A percentile compares a stretch with the other conserved stretches of the same genome.
These are phyloP conservation scores for Acanthamoeba polyphaga DNA, from an alignment of 208 protist genomes.

Conservation along the genomic window DNA sequence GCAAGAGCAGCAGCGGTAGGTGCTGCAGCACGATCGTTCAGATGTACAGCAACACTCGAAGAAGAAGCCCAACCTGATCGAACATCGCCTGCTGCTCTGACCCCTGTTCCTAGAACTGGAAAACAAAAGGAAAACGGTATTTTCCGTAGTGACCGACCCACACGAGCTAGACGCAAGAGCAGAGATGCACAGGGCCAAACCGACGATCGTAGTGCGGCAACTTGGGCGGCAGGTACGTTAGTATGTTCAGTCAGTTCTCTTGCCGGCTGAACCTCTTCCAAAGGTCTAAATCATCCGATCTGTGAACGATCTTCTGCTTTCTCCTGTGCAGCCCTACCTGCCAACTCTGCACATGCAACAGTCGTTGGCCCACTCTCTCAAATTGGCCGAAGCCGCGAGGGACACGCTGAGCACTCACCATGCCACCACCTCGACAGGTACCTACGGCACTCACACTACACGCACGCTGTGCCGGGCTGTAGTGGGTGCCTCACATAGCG, in stretches of 20 bases:
- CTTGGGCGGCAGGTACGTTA: not conserved
- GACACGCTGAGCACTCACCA: too few relatives aligned
- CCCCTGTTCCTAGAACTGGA: too few relatives aligned
- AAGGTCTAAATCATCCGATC: too few relatives aligned
- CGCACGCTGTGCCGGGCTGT: not conserved
- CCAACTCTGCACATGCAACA: not conserved
- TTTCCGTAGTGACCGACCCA: not conserved
- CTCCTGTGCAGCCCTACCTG: not conserved
- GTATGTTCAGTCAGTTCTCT: not conserved
- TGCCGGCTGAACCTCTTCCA: too few relatives aligned
- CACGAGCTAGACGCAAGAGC: too few relatives aligned
- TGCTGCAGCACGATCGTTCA: too few relatives aligned
- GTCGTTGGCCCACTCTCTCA: not conserved
- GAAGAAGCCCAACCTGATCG: too few relatives aligned
- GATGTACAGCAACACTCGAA: too few relatives aligned
- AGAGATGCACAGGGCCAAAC: not conserved
- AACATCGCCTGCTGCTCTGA: too few relatives aligned
- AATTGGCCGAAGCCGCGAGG: not conserved
- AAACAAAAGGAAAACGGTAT: not conserved
- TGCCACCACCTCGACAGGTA: not conserved
- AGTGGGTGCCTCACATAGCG: not conserved
- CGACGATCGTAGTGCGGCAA: not conserved
- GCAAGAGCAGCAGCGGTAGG: too few relatives aligned
- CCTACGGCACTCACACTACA: too few relatives aligned
- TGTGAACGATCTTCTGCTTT: not conserved